Evolutionary conservation across 148 eudicot genomes (phyloP).

Genomic region (Spergularia bocconei): DNA sequence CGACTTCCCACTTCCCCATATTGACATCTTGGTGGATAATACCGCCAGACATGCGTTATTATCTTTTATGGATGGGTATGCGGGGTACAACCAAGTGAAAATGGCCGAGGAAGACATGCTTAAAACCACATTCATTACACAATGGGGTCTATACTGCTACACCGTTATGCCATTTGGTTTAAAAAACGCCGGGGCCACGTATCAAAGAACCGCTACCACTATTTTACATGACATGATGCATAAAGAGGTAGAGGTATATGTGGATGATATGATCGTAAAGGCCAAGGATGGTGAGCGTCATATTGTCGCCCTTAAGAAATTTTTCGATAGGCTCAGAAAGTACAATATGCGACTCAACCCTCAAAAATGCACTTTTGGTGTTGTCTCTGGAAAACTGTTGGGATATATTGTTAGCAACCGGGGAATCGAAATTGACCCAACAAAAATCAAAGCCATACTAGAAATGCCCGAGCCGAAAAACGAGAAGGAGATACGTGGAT

Average conservation of each 20-base stretch:
- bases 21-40: too few relatives aligned
- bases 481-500: too few relatives aligned
- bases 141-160: neutral
- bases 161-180: neutral
- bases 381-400: too few relatives aligned
- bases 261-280: neutral
- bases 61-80: neutral
- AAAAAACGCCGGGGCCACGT: neutral
- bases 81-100: neutral
- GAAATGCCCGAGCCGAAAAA: too few relatives aligned
- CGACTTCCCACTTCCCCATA: too few relatives aligned
- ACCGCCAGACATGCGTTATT: too few relatives aligned
- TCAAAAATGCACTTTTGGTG: neutral
- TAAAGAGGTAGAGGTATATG: neutral
- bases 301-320: neutral
- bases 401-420: too few relatives aligned
- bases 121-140: neutral
- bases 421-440: too few relatives aligned
- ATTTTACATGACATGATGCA: neutral
- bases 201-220: neutral
- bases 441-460: too few relatives aligned
- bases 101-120: neutral
- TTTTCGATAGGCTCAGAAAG: neutral
- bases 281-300: neutral
- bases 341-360: neutral